Evolutionary conservation across 352 stramenopile genomes (phyloP).

Genomic region (Pythium periplocum): DNA sequence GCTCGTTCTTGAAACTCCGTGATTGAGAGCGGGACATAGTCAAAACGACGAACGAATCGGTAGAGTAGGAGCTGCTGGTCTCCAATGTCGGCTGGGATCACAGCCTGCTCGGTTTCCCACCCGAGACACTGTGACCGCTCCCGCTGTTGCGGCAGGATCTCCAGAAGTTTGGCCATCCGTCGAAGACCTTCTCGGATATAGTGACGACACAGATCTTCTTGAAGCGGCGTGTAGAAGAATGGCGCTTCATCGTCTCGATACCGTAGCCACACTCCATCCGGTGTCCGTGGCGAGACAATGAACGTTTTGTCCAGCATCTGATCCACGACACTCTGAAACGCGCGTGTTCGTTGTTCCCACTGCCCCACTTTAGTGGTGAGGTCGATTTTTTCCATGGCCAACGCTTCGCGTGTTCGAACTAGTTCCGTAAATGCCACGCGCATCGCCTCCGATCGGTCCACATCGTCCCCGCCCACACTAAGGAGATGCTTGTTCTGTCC

Average conservation of each 20-base stretch:
- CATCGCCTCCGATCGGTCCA: slow-evolving; percentile 1
- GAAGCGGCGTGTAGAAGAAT: slow-evolving; percentile 17
- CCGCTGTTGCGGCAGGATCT: not conserved
- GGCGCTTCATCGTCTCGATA: slow-evolving; percentile 17
- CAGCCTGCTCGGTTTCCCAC: slow-evolving; percentile 11
- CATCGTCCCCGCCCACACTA: not conserved
- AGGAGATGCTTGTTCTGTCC: slow-evolving; percentile 16
- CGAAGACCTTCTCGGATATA: slow-evolving; percentile 12
- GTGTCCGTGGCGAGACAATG: slow-evolving; percentile 17
- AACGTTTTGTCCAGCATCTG: slow-evolving; percentile 14
- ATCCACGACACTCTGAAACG: slow-evolving; percentile 18
- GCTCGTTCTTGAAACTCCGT: slow-evolving; percentile 6
- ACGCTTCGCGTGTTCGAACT: slow-evolving; percentile 11
- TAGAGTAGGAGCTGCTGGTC: slow-evolving; percentile 14
- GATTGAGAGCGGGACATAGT: not conserved
- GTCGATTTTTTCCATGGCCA: slow-evolving; percentile 8
- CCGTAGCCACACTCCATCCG: slow-evolving; percentile 14
- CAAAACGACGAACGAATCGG: slow-evolving; percentile 12
- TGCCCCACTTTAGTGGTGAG: slow-evolving; percentile 1
- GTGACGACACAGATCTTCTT: slow-evolving; percentile 10
- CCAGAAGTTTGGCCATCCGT: slow-evolving; percentile 13
- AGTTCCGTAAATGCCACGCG: slow-evolving; percentile 13
- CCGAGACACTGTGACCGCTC: slow-evolving; percentile 6
- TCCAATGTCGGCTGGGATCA: slow-evolving; percentile 6
- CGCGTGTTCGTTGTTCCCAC: slow-evolving; percentile 12